Conservation (phyloP, 2,329 filamentous ascomycete species). For the Ophiostoma piceae region DNA sequence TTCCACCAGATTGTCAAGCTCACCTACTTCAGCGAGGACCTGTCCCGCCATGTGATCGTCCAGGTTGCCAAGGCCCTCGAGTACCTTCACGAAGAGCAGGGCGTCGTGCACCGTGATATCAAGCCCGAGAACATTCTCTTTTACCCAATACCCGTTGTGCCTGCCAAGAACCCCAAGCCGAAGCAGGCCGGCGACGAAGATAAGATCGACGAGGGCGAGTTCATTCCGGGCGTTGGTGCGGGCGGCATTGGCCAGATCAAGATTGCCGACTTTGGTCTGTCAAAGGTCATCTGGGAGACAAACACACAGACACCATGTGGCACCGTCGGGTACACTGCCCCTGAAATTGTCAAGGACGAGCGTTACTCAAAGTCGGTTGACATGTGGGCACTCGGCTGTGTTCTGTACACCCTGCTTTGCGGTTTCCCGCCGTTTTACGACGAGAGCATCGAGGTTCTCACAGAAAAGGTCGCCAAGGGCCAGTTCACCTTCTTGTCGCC, state of each 20-base stretch:
- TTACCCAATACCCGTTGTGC: conserved; percentile 75
- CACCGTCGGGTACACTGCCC: conserved; percentile 95
- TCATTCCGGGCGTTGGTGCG: conserved; percentile 70
- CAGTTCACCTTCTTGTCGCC: conserved; percentile 97
- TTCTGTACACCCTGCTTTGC: conserved; percentile 92
- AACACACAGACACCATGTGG: conserved; percentile 99
- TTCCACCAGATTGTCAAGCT: conserved; percentile 98
- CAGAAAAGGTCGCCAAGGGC: conserved; percentile 93
- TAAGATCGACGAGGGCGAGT: conserved; percentile 95
- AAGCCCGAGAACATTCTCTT: conserved; percentile 98
- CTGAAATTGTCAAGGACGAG: conserved; percentile 98
- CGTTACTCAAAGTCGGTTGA: conserved; percentile 98
- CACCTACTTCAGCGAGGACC: conserved; percentile 95
- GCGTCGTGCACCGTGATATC: conserved; percentile 96
- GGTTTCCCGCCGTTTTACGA: conserved; percentile 99
- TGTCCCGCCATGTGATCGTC: conserved; percentile 88
- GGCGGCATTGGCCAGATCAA: conserved; percentile 95
- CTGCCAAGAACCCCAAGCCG: conserved; percentile 74
- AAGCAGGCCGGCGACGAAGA: conserved; percentile 87
- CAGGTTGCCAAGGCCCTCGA: conserved; percentile 93
- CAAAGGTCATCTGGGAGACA: conserved; percentile 96
- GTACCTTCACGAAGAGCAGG: conserved; percentile 89
- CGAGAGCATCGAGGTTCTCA: conserved; percentile 93
- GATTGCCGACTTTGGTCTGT: conserved; percentile 95
- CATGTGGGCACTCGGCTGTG: conserved; percentile 98